These are phyloP conservation scores for Acer negundo DNA, from an alignment of 345 rosid species.

Conservation along the genomic window DNA sequence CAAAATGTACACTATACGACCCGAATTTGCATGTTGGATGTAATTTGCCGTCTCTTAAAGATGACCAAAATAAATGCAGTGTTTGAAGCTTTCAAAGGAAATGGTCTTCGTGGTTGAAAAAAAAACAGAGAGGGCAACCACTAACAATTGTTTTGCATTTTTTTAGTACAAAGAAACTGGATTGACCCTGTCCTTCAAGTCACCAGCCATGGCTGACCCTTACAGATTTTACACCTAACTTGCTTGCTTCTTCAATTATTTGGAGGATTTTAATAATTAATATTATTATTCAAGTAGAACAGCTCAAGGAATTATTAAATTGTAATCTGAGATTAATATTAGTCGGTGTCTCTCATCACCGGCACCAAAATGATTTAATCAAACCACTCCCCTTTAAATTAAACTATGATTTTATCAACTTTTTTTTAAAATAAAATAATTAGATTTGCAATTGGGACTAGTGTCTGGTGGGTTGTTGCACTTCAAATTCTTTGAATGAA, in stretches of 20 bases:
- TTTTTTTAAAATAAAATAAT: no score
- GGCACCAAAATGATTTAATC: slow-evolving; percentile 19
- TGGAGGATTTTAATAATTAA: neutral
- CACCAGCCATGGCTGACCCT: slow-evolving; percentile 26
- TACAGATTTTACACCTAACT: slow-evolving; percentile 26
- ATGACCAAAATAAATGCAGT: neutral
- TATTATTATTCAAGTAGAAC: no score
- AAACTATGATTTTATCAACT: no score
- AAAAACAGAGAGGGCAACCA: slow-evolving; percentile 9
- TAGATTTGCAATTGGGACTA: no score
- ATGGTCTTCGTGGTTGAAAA: slow-evolving; percentile 11
- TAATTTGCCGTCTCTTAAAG: slow-evolving; percentile 17
- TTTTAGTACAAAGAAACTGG: slow-evolving; percentile 17
- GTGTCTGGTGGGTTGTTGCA: no score
- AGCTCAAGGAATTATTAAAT: slow-evolving; percentile 1
- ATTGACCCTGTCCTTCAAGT: slow-evolving; percentile 22
- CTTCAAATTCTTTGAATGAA: no score
- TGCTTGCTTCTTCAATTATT: slow-evolving; percentile 8
- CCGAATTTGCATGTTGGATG: no score
- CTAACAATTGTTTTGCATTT: slow-evolving; percentile 13
- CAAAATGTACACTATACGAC: no score
- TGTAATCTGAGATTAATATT: neutral
- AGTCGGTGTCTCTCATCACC: slow-evolving; percentile 12
- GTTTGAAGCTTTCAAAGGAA: slow-evolving; percentile 22
- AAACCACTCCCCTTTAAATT: neutral